Percentiles rank a stretch among this genome's conserved stretches.
Evolutionary conservation across 1,284 basidiomycete genomes (phyloP).

Genomic region (Ganoderma lingzhi): DNA sequence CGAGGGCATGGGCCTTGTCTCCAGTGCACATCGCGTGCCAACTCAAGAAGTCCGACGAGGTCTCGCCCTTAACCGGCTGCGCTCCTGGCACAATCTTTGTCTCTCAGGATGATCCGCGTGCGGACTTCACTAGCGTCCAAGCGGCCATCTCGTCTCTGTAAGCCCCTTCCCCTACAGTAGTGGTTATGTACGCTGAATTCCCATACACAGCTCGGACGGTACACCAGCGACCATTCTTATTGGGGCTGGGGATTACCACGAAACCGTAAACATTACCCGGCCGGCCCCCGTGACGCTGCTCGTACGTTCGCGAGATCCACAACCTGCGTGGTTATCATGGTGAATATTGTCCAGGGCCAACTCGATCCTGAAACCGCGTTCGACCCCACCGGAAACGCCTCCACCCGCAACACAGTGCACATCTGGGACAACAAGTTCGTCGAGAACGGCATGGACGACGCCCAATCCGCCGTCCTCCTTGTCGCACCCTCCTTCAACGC

Average conservation of each 20-base stretch:
- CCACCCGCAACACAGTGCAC: slow-evolving; percentile 59
- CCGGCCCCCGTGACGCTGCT: slow-evolving; percentile 63
- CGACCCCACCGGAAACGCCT: slow-evolving; percentile 44
- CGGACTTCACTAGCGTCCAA: slow-evolving; percentile 59
- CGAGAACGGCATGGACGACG: slow-evolving; percentile 56
- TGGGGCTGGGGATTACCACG: slow-evolving; percentile 67
- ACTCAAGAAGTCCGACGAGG: slow-evolving; percentile 49
- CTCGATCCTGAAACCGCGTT: slow-evolving; percentile 47
- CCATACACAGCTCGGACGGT: slow-evolving; percentile 45
- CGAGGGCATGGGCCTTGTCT: slow-evolving; percentile 47
- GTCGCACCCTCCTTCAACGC: slow-evolving; percentile 58
- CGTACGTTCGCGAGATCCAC: slow-evolving; percentile 39
- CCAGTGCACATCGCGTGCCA: slow-evolving; percentile 58
- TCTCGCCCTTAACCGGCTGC: slow-evolving; percentile 60
- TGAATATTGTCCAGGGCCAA: slow-evolving; percentile 54
- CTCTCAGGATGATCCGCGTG: slow-evolving; percentile 53
- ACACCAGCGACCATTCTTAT: slow-evolving; percentile 60
- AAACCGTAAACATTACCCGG: slow-evolving; percentile 65
- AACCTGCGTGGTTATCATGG: not conserved
- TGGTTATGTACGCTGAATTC: not conserved
- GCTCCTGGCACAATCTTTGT: slow-evolving; percentile 65
- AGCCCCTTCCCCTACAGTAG: slow-evolving; percentile 26
- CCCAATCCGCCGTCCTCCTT: slow-evolving; percentile 59
- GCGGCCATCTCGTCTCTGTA: slow-evolving; percentile 62
- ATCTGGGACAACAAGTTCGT: slow-evolving; percentile 59